These are phyloP conservation scores for Lathyrus aphaca DNA, from an alignment of 306 rosid genomes.

Conservation along the genomic window DNA sequence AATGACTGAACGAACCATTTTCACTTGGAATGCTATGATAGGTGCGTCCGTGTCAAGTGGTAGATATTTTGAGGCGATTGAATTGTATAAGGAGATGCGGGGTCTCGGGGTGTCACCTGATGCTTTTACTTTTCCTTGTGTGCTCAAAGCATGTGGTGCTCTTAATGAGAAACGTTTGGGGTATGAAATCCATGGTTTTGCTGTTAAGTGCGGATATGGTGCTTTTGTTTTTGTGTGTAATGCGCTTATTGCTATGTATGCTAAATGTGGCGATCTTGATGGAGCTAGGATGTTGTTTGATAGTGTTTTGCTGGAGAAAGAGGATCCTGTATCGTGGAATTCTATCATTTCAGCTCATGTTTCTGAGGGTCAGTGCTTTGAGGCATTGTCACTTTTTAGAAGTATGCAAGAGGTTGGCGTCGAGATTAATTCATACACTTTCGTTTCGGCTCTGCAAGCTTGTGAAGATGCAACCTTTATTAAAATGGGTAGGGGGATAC, in stretches of 20 bases:
- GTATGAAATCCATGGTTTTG: slow-evolving; percentile 67
- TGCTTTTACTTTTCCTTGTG: slow-evolving; percentile 62
- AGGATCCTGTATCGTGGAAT: slow-evolving; percentile 72
- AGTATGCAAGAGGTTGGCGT: slow-evolving; percentile 55
- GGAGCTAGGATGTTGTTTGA: slow-evolving; percentile 61
- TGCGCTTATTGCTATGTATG: slow-evolving; percentile 74
- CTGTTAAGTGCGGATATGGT: slow-evolving; percentile 60
- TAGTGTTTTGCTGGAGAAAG: slow-evolving; percentile 46
- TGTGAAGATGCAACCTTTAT: slow-evolving; percentile 54
- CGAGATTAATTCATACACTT: slow-evolving; percentile 55
- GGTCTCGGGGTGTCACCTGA: slow-evolving; percentile 49
- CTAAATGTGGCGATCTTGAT: slow-evolving; percentile 56
- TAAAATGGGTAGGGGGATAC: slow-evolving; percentile 66
- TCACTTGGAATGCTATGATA: slow-evolving; percentile 76
- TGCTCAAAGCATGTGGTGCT: slow-evolving; percentile 60
- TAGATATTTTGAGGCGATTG: slow-evolving; percentile 51
- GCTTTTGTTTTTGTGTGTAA: slow-evolving; percentile 56
- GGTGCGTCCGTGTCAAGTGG: slow-evolving; percentile 66
- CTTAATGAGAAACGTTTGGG: slow-evolving; percentile 44
- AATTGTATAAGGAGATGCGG: slow-evolving; percentile 61
- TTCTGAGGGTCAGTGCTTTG: slow-evolving; percentile 46
- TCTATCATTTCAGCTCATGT: slow-evolving; percentile 68
- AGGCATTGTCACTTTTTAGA: slow-evolving; percentile 58
- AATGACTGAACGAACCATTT: slow-evolving; percentile 61
- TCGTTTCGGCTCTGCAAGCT: slow-evolving; percentile 72